These are phyloP conservation scores for Pezicula rhizophila DNA, from an alignment of 2,329 filamentous ascomycete genomes.

Conservation along the genomic window DNA sequence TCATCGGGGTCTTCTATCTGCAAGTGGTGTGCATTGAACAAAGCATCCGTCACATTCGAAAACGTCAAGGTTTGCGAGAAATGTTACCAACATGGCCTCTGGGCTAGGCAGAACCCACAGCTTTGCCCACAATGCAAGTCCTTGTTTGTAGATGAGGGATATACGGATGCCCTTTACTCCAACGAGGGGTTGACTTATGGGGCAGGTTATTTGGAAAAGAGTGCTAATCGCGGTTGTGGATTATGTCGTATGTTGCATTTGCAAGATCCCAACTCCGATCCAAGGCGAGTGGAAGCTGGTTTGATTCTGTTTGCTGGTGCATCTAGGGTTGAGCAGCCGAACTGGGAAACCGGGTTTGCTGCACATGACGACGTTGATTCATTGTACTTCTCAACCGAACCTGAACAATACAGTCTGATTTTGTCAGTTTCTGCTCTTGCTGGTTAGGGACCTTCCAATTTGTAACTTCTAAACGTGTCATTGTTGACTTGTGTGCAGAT, in stretches of 20 bases:
- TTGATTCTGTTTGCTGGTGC: background rate
- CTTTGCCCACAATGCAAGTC: background rate
- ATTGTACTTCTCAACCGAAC: slow-evolving; percentile 5
- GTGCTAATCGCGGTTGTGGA: slow-evolving; percentile 1
- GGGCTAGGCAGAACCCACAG: background rate
- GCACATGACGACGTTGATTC: background rate
- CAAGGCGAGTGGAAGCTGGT: background rate
- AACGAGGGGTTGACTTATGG: background rate
- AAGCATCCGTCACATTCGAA: slow-evolving; percentile 1
- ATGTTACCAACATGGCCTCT: background rate
- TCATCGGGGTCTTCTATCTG: background rate
- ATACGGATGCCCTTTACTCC: background rate
- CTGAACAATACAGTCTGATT: slow-evolving; percentile 1
- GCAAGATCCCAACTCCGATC: slow-evolving; percentile 5
- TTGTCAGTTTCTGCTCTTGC: slow-evolving; percentile 3
- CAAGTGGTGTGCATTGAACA: slow-evolving; percentile 5
- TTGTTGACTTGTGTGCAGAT: background rate
- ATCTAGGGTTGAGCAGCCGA: background rate
- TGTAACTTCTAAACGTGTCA: background rate
- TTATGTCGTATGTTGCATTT: slow-evolving; percentile 7
- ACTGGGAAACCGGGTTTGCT: background rate
- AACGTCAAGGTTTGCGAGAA: background rate
- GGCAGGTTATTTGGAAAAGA: background rate
- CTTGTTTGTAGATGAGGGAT: background rate
- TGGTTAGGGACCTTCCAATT: background rate